Evolutionary conservation across 2,329 filamentous ascomycete genomes (phyloP), one percentile per base, ranked within the genome.

Genomic region (Ophiocordyceps australis): DNA sequence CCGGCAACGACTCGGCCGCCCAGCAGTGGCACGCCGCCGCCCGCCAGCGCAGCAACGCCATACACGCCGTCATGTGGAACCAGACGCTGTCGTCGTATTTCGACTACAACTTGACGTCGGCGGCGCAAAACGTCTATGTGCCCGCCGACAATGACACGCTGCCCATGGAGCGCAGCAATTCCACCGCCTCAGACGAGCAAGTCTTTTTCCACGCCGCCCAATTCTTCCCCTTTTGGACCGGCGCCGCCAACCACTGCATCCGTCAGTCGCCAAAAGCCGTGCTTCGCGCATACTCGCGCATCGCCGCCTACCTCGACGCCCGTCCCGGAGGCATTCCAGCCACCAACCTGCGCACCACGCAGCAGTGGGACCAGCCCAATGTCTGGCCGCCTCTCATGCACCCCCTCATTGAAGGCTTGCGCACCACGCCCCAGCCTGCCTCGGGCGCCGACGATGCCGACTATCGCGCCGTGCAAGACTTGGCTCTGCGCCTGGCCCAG

Each of bases 281-380:
- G 14, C 55, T 57, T 28, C 52, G 47, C 12, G 63, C 60, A 1
- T 77, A 58, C 37, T 41, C 50, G 11, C 65, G 64, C 22, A 57
- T 78, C 3, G 47, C 51, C 2, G 43, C 50, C 28, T 59, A 66
- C 18, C 59, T 77, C 5, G 53, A 62, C 9, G 41, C 46, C 17
- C 56, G 59, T 9, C 43, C 47, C 0, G 72, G 73, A 19, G 70
- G 62, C 19, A 65, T 76, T 23, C 57, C 70, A 3, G 65, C 72
- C 0, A 74, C 69, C 4, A 76, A 75, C 38, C 49, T 68, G 29
- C 38, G 45, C 23, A 67, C 70, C 0, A 64, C 63, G 10, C 62
- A 77, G 52, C 72, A 77, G 40, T 78, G 73, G 73, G 73, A 78
- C 28, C 62, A 74, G 41, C 71, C 71, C 1, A 76, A 70, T 37